Evolutionary conservation across 345 rosid species (phyloP).

Genomic region (Camelina neglecta): DNA sequence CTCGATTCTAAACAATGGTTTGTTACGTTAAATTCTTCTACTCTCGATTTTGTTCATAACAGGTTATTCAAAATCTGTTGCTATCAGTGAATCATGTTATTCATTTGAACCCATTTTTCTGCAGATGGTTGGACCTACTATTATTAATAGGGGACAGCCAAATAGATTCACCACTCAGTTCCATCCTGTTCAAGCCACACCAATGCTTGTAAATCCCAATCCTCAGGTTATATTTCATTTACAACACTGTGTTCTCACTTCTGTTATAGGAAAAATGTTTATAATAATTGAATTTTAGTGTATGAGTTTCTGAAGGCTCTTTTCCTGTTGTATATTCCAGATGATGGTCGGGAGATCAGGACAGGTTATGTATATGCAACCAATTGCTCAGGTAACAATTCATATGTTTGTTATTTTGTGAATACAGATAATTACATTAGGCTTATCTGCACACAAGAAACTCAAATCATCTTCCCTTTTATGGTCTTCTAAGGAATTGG

Average conservation of each 20-base stretch:
- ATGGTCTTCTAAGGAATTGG: slow-evolving; percentile 52
- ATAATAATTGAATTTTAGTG: slow-evolving; percentile 5
- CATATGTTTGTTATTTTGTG: neutral
- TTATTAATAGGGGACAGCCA: slow-evolving; percentile 65
- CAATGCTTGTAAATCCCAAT: slow-evolving; percentile 56
- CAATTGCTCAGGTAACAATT: slow-evolving; percentile 70
- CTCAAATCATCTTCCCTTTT: neutral
- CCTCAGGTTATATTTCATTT: slow-evolving; percentile 60
- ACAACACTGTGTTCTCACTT: neutral
- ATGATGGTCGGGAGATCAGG: slow-evolving; percentile 76
- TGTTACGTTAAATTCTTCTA: neutral
- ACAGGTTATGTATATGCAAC: slow-evolving; percentile 73
- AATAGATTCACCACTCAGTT: slow-evolving; percentile 66
- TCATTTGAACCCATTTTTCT: slow-evolving; percentile 21
- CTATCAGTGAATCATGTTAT: neutral
- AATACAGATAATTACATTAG: slow-evolving; percentile 5
- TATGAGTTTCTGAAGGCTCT: slow-evolving; percentile 28
- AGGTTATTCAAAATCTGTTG: neutral
- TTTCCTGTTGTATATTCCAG: slow-evolving; percentile 46
- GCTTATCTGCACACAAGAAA: slow-evolving; percentile 21
- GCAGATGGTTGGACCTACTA: slow-evolving; percentile 62
- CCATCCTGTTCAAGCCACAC: slow-evolving; percentile 68
- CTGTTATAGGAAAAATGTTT: neutral
- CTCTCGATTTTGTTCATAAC: neutral
- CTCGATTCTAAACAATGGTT: neutral